A percentile compares a stretch with the other conserved stretches of the same genome.
phyloP scores from a whole-genome alignment of 768 basidiomycete genomes.

The Leucosporidium yakuticum region DNA sequence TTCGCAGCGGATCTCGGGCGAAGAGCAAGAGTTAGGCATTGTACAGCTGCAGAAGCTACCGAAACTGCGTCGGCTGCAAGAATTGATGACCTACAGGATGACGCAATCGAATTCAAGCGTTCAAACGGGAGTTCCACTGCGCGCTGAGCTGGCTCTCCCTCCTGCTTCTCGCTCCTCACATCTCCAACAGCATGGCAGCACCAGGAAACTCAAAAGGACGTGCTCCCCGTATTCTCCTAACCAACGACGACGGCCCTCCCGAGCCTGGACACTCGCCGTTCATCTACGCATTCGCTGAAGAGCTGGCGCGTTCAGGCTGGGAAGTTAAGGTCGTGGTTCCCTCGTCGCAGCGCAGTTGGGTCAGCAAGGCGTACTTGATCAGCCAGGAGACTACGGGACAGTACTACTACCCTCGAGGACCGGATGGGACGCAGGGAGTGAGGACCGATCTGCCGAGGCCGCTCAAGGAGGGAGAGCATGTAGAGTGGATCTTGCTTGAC shows the following conservation, averaged over 20 bases:
- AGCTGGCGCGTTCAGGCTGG: constrained; percentile 39
- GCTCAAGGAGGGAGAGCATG: constrained; percentile 43
- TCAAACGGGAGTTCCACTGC: no score
- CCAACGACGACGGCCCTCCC: constrained; percentile 46
- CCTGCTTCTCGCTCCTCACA: no score
- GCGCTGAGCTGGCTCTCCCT: no score
- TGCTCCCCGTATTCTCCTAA: constrained; percentile 18
- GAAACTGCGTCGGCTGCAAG: no score
- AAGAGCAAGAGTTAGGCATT: no score
- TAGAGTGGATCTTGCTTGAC: constrained; percentile 45
- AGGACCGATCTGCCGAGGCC: not conserved
- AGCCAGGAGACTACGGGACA: constrained; percentile 40
- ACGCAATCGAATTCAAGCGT: no score
- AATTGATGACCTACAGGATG: no score
- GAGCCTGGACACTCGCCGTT: constrained; percentile 42
- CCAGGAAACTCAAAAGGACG: not conserved
- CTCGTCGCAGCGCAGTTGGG: constrained; percentile 45
- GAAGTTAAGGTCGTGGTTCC: constrained; percentile 47
- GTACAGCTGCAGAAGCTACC: no score
- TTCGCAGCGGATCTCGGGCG: no score
- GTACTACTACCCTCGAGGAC: constrained; percentile 43
- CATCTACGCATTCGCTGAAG: constrained; percentile 44
- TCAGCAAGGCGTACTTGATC: constrained; percentile 43
- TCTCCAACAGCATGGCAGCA: no score
- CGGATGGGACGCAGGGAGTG: not conserved